Evolutionary conservation across 1,284 basidiomycete species (phyloP).

Genomic region (Phaffia rhodozyma): DNA sequence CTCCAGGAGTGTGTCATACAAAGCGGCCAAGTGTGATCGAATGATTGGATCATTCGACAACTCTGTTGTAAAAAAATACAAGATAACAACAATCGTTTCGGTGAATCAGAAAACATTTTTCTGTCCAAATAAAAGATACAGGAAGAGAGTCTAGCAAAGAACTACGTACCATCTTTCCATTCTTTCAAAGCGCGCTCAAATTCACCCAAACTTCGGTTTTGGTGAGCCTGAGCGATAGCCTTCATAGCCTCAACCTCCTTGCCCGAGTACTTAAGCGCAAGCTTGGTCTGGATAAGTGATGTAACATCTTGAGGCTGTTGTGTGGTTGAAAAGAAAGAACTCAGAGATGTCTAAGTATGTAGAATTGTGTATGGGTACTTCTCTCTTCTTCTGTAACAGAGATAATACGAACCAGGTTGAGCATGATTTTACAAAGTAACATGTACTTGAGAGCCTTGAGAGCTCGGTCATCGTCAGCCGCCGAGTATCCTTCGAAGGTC

Average conservation of each 20-base stretch:
- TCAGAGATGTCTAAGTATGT: neutral
- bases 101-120: neutral
- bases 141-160: neutral
- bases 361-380: conserved; percentile 1
- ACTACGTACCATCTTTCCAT: conserved; percentile 62
- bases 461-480: conserved; percentile 42
- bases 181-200: conserved; percentile 81
- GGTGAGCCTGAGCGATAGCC: conserved; percentile 83
- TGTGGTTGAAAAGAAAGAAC: conserved; percentile 3
- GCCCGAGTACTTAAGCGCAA: conserved; percentile 69
- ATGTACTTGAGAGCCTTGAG: conserved; percentile 92
- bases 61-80: conserved; percentile 45
- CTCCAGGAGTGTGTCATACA: conserved; percentile 91
- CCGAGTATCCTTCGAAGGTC: conserved; percentile 79
- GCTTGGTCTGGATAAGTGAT: conserved; percentile 71
- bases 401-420: conserved; percentile 58
- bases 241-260: conserved; percentile 87
- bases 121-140: neutral
- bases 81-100: neutral
- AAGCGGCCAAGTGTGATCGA: conserved; percentile 76
- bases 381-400: too few relatives aligned
- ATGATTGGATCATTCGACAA: conserved; percentile 88
- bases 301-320: conserved; percentile 81
- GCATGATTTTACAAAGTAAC: conserved; percentile 96
- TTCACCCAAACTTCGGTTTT: conserved; percentile 73